Evolutionary conservation across 2,329 filamentous ascomycete genomes (phyloP), one percentile per base, ranked within the genome.

Genomic region (Pseudofabraea citricarpa): DNA sequence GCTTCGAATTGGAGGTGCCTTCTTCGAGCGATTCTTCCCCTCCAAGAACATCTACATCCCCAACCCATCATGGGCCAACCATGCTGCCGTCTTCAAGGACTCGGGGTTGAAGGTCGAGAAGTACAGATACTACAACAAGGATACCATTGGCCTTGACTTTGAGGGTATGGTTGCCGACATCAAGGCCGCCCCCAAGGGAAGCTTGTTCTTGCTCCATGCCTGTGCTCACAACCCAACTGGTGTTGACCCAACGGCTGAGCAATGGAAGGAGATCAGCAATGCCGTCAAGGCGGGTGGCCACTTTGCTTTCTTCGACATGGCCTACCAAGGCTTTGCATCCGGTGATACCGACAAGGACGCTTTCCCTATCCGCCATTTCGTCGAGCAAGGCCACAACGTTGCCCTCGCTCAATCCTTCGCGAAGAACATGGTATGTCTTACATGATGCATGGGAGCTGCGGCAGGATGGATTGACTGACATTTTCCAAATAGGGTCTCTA

Each of bases 111-210:
- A 87, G 70, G 90, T 97, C 50, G 83, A 90, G 72, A 89, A 90
- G 73, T 98, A 98, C 79, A 80, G 88, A 60, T 98, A 98, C 83
- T 98, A 97, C 77, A 88, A 97, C 82, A 94, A 95, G 78, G 84
- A 95, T 65, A 97, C 91, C 63, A 97, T 96, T 64, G 90, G 90
- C 44, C 85, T 98, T 53, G 93, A 98, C 77, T 97, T 96, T 62
- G 88, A 94, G 56, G 93, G 93, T 60, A 80, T 98, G 77, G 64
- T 96, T 47, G 84, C 79, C 60, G 90, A 97, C 67, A 83, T 98
- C 72, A 90, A 94, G 75, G 80, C 77, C 55, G 89, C 91, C 45
- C 90, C 90, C 57, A 81, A 85, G 67, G 83, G 83, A 67, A 94
- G 87, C 72, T 82, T 94, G 58, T 85, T 98, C 71, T 75, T 98